Evolutionary conservation across 2,329 filamentous ascomycete genomes (phyloP), one percentile per base, ranked within the genome.

Genomic region (Ophiostoma quercus): DNA sequence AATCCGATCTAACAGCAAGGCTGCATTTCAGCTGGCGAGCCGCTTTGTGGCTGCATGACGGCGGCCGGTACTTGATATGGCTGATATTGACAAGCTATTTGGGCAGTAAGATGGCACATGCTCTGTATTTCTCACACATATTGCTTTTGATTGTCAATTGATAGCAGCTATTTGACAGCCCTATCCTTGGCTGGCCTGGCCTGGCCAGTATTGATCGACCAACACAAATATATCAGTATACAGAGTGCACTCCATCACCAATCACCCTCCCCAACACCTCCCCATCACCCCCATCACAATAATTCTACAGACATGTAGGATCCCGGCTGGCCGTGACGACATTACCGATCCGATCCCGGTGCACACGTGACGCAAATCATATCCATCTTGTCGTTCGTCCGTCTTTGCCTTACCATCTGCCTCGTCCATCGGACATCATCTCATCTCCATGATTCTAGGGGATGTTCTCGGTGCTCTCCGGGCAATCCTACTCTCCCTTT

Each of bases 271-370:
- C 16, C 3, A 47, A 19, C 43, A 47, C 22, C 22, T 25, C 51
- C 22, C 12, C 3, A 12, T n/a, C 51, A 12, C 51, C 47, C 37
- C 12, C 39, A 34, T 34, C 34, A 34, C n/a, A n/a, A n/a, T 14
- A 57, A 12, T 25, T 25, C n/a, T 57, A 62, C 25, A 60, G 22
- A 62, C 9, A 57, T 25, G 51, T 29, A 57, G n/a, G 51, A 57
- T 57, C 25, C 57, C 57, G 25, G n/a, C 57, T 32, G 57, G 57
- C 57, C 25, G 57, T 62, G 57, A 62, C 57, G 57, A 62, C 57
- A 62, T 62, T 29, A 29, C 25, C 25, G 25, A 29, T 12, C 25
- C 12, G 25, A 62, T 14, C 51, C 47, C 22, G 51, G 25, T 32
- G 57, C 25, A 62, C 57, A 62, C 57, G 57, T 62, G 57, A 62